Base-by-base conservation (phyloP, 768 basidiomycete species). In the Auriculariales sp. region DNA sequence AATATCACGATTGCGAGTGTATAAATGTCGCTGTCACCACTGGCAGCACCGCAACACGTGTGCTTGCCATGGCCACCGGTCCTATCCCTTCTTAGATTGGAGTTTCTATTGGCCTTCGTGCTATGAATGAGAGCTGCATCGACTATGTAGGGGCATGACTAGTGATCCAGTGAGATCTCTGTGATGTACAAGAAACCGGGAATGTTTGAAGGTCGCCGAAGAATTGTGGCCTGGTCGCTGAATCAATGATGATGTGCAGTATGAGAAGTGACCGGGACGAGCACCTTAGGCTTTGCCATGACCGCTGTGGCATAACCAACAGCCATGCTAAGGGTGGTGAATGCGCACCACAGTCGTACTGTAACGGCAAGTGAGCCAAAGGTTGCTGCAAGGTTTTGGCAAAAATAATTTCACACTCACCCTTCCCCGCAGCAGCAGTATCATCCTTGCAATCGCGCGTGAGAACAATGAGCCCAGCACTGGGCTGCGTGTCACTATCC, bases 271-370 rank as follows among this genome's bases (percentile, higher is more conserved):
- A n/a, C n/a, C 9, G 5, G 17, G 27, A 19, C 15, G 49, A 59
- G 31, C 62, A 82, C 87, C 71, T 77, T 79, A 24, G 81, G 77
- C 55, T 69, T 74, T 15, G 70, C 68, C 48, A 70, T 64, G 34
- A 58, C 56, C 29, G 77, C 70, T 15, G 81, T 78, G 15, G 74
- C 75, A 56, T 81, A 86, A 28, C 74, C 84, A 49, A 89, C 68
- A 0, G 86, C 83, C 84, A 90, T 87, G 60, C 81, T 84, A 17
- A 77, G 69, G 24, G 87, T 81, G 5, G 87, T 89, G 64, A 89
- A 90, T 33, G 78, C 83, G 58, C 86, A 88, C 83, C 84, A 89
- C 31, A 88, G 63, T 29, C 83, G 76, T 28, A 73, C 85, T 83
- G 39, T 22, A 35, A 30, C n/a, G n/a, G n/a, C n/a, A n/a, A n/a